Base-by-base conservation (phyloP, 1,139 yeast species). In the Yamadazyma epiphylla region DNA sequence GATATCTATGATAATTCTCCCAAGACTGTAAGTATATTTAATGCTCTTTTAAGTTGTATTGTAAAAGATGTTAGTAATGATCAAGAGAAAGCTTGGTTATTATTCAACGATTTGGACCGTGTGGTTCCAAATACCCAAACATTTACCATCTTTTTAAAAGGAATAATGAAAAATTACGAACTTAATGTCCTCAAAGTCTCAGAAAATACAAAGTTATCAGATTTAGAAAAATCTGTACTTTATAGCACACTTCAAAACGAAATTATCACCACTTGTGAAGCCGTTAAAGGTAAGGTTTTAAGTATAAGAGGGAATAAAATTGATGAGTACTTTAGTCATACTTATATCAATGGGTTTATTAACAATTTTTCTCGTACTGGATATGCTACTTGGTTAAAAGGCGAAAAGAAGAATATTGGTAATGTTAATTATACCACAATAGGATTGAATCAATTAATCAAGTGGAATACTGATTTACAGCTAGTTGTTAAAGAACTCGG, bases 71-170 rank as follows among this genome's bases (percentile, higher is more conserved):
- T 48, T 34, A 37, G 35, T 7, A 42, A 58, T 31, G 51, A 56
- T 17, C 74, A 67, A 39, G 46, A 42, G 9, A 31, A 42, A 20
- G 70, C 71, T 1, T 68, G 74, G 74, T 42, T 48, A 2, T 53
- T 65, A 27, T 68, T 68, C 31, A 62, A 65, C 28, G 42, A 42
- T 13, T 46, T 65, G 25, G 32, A 38, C 3, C 32, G 27, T 6
- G 35, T 64, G 5, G 44, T 39, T 23, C 65, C 74, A 2, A 55
- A 65, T 38, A 45, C 55, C 16, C 64, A 58, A 30, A 59, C 73
- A 2, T 68, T 61, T 29, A 64, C 73, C 1, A 65, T 63, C 13
- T 55, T 68, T 31, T 47, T 66, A 13, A 54, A 60, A 32, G 74
- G 74, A 4, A 35, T 62, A 11, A 58, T 53, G 26, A 51, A 46